Conservation (phyloP, 1,139 yeast genomes). For the Protomyces inouyei region DNA sequence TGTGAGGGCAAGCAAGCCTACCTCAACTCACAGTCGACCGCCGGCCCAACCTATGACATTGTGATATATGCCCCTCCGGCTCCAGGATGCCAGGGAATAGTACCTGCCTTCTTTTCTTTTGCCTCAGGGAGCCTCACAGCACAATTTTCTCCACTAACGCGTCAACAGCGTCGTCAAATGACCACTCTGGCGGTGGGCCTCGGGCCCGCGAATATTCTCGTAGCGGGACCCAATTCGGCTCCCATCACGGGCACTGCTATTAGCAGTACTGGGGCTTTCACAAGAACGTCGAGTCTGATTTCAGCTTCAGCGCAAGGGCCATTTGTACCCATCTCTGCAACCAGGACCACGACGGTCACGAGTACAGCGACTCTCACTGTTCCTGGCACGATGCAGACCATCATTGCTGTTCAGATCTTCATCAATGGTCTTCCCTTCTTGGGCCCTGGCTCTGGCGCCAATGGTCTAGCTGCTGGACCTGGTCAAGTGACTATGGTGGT, state of each 20-base stretch:
- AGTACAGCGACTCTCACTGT: neutral
- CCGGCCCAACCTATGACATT: neutral
- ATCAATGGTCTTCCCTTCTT: neutral
- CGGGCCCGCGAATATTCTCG: neutral
- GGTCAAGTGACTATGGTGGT: neutral
- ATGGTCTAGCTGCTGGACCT: neutral
- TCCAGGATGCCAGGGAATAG: neutral
- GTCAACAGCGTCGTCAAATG: neutral
- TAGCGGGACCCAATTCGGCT: neutral
- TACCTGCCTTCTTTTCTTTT: neutral
- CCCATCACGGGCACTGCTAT: neutral
- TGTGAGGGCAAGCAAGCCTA: neutral
- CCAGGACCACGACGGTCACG: neutral
- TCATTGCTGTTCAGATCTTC: neutral
- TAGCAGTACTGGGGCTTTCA: neutral
- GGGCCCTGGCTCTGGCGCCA: neutral
- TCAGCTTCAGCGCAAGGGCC: neutral
- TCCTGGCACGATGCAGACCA: neutral
- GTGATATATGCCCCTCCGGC: neutral
- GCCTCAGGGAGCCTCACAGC: neutral
- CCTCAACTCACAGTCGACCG: neutral
- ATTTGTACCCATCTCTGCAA: neutral
- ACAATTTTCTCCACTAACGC: neutral
- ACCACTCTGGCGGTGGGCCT: neutral
- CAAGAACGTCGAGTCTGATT: neutral